phyloP scores from a whole-genome alignment of 2,329 filamentous ascomycete genomes.

The Cryphonectria nitschkei region DNA sequence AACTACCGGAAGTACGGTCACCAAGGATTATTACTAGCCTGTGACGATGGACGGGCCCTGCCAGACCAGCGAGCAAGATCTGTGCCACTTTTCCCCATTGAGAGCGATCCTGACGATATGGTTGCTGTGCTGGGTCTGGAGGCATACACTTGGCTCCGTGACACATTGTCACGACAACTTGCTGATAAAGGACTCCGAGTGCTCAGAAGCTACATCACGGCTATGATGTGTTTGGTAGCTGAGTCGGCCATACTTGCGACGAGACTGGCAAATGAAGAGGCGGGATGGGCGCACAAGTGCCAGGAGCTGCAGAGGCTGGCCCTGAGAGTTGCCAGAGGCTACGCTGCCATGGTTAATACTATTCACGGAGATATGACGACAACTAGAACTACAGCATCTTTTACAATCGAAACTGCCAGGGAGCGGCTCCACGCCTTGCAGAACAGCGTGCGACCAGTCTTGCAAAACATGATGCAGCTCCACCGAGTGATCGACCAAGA shows the following conservation, averaged over 20 bases:
- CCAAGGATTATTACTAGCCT: neutral
- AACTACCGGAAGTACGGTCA: slow-evolving; percentile 1
- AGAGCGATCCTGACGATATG: neutral
- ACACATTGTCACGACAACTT: neutral
- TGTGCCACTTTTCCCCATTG: neutral
- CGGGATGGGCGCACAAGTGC: neutral
- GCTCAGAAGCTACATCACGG: neutral
- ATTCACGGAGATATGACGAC: neutral
- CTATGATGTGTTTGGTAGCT: neutral
- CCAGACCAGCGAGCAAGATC: neutral
- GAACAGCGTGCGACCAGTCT: neutral
- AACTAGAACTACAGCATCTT: neutral
- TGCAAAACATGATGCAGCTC: neutral
- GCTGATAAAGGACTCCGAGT: neutral
- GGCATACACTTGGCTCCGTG: neutral
- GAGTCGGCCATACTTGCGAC: neutral
- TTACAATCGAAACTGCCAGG: neutral
- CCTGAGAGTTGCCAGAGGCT: neutral
- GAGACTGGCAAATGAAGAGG: neutral
- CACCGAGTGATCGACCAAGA: slow-evolving; percentile 1
- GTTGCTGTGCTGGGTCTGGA: neutral
- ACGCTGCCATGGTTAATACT: neutral
- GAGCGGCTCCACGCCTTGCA: neutral
- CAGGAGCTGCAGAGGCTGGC: neutral
- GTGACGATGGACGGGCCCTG: neutral